Base-by-base conservation (phyloP, 1,284 basidiomycete species). In the Papiliotrema flavescens region DNA sequence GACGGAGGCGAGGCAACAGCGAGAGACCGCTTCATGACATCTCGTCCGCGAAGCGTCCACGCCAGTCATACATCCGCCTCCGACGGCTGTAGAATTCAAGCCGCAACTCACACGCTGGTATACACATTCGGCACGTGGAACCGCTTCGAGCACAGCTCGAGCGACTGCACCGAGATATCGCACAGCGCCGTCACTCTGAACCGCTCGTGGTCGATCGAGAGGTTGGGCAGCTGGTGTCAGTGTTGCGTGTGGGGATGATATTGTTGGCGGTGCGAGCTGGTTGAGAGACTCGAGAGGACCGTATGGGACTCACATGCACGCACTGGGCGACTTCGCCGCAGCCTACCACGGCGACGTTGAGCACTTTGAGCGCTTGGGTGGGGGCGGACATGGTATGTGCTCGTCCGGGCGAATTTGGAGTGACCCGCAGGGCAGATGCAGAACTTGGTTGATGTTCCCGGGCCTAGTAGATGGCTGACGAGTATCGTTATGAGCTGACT, bases 241-340 rank as follows among this genome's bases (percentile, higher is more conserved):
- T 17, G 45, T 44, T 41, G n/a, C 11, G 17, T 19, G 1, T 35
- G 14, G 2, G 15, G 43, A 26, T n/a, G 9, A 24, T 15, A 1
- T 13, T 9, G 22, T 20, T 15, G 14, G 23, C 22, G 15, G 32
- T 32, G 5, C 19, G n/a, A 26, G 6, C 7, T 9, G 15, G 28
- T 26, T 48, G n/a, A 8, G 13, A 35, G 24, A 40, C 36, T 4
- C 14, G 13, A 15, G 15, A 19, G 26, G 6, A 6, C 28, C 28
- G 11, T n/a, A 19, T 17, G 19, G 24, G 19, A 55, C 59, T 45
- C 28, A 65, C 63, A 51, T 62, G 61, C 24, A 57, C 61, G 39
- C 60, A 55, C 45, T 65, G 64, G 3, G 61, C 61, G 26, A 65
- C 60, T 47, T 65, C 61, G 3, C 64, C 64, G 45, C 64, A 65